Percentiles rank a stretch among this genome's conserved stretches.
These are phyloP conservation scores for Scheffersomyces ergatensis DNA, from an alignment of 805 yeast genomes.

Conservation along the genomic window DNA sequence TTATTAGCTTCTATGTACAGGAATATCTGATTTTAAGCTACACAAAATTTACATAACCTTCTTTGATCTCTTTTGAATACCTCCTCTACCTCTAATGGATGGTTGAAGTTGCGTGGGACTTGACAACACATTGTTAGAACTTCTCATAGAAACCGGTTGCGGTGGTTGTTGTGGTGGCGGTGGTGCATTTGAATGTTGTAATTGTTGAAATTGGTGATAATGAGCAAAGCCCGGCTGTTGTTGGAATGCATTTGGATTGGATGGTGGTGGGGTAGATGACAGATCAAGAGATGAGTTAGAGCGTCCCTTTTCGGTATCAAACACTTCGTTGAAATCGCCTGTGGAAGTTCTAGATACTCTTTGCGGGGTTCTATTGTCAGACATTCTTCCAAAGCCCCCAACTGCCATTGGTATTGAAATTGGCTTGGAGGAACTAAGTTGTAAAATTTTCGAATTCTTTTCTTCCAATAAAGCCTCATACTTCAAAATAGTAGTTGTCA, in stretches of 20 bases:
- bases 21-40: no score
- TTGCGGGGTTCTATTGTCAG: neutral
- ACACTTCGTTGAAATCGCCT: conserved; percentile 1
- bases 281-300: conserved; percentile 1
- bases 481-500: conserved; percentile 23
- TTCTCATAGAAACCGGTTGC: conserved; percentile 3
- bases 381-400: neutral
- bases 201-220: neutral
- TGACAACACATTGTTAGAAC: neutral
- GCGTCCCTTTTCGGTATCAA: neutral
- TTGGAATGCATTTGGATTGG: conserved; percentile 3
- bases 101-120: conserved; percentile 16
- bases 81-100: conserved; percentile 42
- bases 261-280: conserved; percentile 1
- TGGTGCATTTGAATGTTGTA: neutral
- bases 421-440: conserved; percentile 35
- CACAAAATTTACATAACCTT: conserved; percentile 26
- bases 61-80: conserved; percentile 41
- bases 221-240: conserved; percentile 4
- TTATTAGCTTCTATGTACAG: no score
- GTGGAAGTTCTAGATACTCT: neutral
- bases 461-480: conserved; percentile 38
- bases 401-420: conserved; percentile 29
- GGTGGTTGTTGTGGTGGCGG: conserved; percentile 1
- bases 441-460: conserved; percentile 31